A percentile compares a stretch with the other conserved stretches of the same genome.
Conservation (phyloP, 805 yeast genomes). For the Wickerhamiella siamensis region DNA sequence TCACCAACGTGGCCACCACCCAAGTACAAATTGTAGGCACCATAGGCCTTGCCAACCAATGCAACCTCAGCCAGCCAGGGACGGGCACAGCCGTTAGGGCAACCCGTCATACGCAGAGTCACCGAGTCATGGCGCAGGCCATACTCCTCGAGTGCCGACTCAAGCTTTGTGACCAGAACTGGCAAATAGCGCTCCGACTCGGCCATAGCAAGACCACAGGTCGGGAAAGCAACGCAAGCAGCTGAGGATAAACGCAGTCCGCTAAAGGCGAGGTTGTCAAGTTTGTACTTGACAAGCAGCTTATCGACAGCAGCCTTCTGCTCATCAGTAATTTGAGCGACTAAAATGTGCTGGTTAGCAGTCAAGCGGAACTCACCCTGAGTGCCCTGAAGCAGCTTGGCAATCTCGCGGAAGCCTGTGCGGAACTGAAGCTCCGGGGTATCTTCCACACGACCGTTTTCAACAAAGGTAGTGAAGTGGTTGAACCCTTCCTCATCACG, state of each 20-base stretch:
- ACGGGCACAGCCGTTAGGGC: conserved; percentile 97
- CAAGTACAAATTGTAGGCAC: conserved; percentile 82
- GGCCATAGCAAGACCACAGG: conserved; percentile 98
- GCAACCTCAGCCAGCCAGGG: conserved; percentile 98
- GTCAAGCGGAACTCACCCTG: conserved; percentile 78
- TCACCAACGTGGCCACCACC: conserved; percentile 96
- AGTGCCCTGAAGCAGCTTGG: conserved; percentile 44
- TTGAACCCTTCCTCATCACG: conserved; percentile 62
- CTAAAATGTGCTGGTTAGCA: conserved; percentile 84
- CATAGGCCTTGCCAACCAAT: conserved; percentile 85
- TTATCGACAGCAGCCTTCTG: conserved; percentile 49
- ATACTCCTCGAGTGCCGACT: conserved; percentile 73
- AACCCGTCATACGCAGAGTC: conserved; percentile 97
- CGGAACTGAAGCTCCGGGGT: conserved; percentile 82
- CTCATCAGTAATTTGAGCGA: conserved; percentile 58
- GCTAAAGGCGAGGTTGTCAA: conserved; percentile 71
- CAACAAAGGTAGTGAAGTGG: conserved; percentile 88
- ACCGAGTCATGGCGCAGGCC: conserved; percentile 90
- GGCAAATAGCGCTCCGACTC: conserved; percentile 92
- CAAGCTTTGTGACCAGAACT: conserved; percentile 63
- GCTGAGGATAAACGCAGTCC: conserved; percentile 81
- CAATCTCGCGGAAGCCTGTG: conserved; percentile 69
- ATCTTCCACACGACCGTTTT: conserved; percentile 92
- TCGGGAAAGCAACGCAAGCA: conserved; percentile 96
- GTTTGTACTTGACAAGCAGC: conserved; percentile 54